Percentiles rank a stretch among this genome's conserved stretches.
These are phyloP conservation scores for Vitis hybrid DNA, from an alignment of 177 flowering plant genomes.

Conservation along the genomic window DNA sequence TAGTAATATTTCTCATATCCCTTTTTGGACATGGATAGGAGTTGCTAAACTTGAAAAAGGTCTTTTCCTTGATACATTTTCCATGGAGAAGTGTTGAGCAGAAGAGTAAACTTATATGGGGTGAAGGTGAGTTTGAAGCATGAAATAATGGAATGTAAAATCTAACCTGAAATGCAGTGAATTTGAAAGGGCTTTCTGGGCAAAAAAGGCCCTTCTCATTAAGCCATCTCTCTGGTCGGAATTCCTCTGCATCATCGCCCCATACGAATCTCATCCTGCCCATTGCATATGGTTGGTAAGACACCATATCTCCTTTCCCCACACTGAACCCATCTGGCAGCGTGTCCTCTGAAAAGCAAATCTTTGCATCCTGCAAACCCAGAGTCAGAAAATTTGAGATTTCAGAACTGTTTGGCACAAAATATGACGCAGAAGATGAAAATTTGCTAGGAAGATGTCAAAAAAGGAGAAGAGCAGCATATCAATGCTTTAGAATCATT, in stretches of 20 bases:
- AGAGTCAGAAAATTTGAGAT: not conserved
- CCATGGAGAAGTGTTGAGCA: too few species aligned
- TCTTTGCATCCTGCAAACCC: slow-evolving; percentile 45
- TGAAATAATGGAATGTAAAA: too few species aligned
- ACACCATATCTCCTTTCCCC: slow-evolving; percentile 68
- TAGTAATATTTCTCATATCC: not conserved
- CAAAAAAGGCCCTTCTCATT: slow-evolving; percentile 49
- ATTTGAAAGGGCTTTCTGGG: slow-evolving; percentile 56
- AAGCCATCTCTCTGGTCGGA: slow-evolving; percentile 75
- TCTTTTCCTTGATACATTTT: too few species aligned
- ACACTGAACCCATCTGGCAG: slow-evolving; percentile 74
- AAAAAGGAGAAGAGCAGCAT: not conserved
- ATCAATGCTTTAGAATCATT: not conserved
- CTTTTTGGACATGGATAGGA: too few species aligned
- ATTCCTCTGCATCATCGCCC: slow-evolving; percentile 83
- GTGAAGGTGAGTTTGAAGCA: too few species aligned
- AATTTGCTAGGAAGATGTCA: not conserved
- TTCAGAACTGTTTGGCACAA: not conserved
- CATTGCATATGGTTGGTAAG: slow-evolving; percentile 77
- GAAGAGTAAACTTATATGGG: too few species aligned
- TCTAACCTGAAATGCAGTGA: slow-evolving; percentile 63
- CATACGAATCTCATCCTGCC: slow-evolving; percentile 76
- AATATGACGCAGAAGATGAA: not conserved
- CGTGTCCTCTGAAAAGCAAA: slow-evolving; percentile 70
- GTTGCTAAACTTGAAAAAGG: too few species aligned